Base-by-base conservation (phyloP, 345 rosid genomes). In the Ailanthus altissimus region DNA sequence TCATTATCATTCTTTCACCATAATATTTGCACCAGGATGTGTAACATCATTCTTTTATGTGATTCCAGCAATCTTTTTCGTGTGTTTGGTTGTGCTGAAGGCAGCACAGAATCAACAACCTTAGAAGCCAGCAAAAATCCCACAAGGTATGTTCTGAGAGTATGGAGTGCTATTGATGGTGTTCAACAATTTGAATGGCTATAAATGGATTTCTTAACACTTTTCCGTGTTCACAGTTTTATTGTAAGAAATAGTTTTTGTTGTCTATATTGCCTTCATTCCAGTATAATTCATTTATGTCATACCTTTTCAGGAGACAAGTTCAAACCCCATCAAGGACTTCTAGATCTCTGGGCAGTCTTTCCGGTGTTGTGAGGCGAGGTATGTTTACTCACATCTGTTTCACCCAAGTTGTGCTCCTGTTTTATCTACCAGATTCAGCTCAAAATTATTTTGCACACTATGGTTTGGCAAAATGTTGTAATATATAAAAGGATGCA, bases 51-150 rank as follows among this genome's bases (percentile, higher is more conserved):
- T 53, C 45, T 61, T 75, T 75, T 45, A 49, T 75, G 72, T 64
- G 49, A 79, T 78, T 80, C 28, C 84, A 90, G 94, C 91, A 90
- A 90, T 74, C 78, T 89, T 74, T 89, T 90, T 82, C 92, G 88
- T 8, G 90, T 90, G 26, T 90, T 90, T 79, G 94, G 94, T 71
- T 85, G 86, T 81, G 79, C 91, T 47, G 75, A 77, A 64, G 90
- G 88, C 59, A 85, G 91, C 21, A 75, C 79, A 6, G 92, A 89
- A 77, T 86, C 87, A 80, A 75, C 88, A 77, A 88, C 82, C 12
- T 61, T 88, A 82, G 91, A 88, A 82, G 91, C 91, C 67, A 90
- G 87, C 83, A 90, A 89, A 88, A 89, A 81, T 63, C 94, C 94
- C 20, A 86, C 81, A 89, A 90, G 92, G 94, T 90, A 79, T 60